Evolutionary conservation across 2,329 filamentous ascomycete genomes (phyloP), one percentile per base, ranked within the genome.

Genomic region (Fusarium sp.): DNA sequence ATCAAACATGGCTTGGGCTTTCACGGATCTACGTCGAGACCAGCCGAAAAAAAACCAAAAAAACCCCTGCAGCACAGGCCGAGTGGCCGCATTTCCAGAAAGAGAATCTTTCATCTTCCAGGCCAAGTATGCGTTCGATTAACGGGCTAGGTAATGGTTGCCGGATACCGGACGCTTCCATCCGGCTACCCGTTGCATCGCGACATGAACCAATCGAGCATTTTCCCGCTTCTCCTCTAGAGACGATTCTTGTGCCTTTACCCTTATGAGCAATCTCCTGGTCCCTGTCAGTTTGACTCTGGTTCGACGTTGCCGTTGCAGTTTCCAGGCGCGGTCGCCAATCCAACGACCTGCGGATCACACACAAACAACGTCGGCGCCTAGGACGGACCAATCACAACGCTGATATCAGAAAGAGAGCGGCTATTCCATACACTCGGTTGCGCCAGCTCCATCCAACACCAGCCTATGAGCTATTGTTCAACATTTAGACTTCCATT

Each of bases 341-440:
- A 70, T 65, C 55, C 67, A 44, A 44, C 13, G 57, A 53, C 59
- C 61, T 53, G 60, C 65, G 65, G 72, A 72, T 72, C 68, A 72
- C 57, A 61, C 49, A 25, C 48, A 43, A 46, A 47, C 37, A 41
- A 49, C 49, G 44, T 59, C 52, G 68, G 73, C 73, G 73, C 71
- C 50, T 70, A 75, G 41, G 36, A 32, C 14, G 43, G 47, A 36
- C 73, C 73, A 76, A 76, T 75, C 46, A 66, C 29, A 51, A 42
- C 35, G n/a, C 53, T 38, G 37, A 41, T 50, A 52, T 21, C 51
- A 41, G 32, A 44, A 31, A 11, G 49, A 64, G 35, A 74, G 78
- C 78, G 78, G 75, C 74, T 78, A 76, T 74, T 71, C 69, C 70
- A 75, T 58, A 75, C 74, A 39, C 53, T 47, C 37, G 51, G 57